Evolutionary conservation across 1,284 basidiomycete species (phyloP).

Genomic region (Leucoagaricus sp.): DNA sequence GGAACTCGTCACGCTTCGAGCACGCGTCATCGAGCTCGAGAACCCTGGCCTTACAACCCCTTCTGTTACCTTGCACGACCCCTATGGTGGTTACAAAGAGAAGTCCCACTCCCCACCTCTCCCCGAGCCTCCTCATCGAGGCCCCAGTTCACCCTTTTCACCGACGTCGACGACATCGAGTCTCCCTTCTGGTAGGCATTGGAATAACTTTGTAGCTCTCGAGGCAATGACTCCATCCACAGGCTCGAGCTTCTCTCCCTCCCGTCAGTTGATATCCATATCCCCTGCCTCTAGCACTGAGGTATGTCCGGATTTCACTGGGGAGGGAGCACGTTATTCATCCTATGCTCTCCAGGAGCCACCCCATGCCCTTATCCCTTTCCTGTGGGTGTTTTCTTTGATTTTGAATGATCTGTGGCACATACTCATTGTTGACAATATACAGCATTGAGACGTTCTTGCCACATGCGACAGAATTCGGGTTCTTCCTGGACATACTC

Average conservation of each 20-base stretch:
- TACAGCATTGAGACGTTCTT: slow-evolving; percentile 44
- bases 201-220: slow-evolving; percentile 35
- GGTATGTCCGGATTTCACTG: slow-evolving; percentile 25
- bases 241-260: slow-evolving; percentile 40
- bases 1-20: slow-evolving; percentile 41
- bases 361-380: slow-evolving; percentile 34
- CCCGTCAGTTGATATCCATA: slow-evolving; percentile 28
- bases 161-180: slow-evolving; percentile 42
- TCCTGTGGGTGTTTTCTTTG: slow-evolving; percentile 33
- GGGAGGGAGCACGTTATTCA: slow-evolving; percentile 1
- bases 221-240: slow-evolving; percentile 38
- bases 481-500: slow-evolving; percentile 48
- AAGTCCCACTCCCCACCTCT: slow-evolving; percentile 33
- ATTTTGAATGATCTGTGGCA: slow-evolving; percentile 5
- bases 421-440: slow-evolving; percentile 3
- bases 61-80: slow-evolving; percentile 45
- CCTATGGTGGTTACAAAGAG: slow-evolving; percentile 36
- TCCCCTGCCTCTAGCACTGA: slow-evolving; percentile 36
- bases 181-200: slow-evolving; percentile 41
- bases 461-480: slow-evolving; percentile 43
- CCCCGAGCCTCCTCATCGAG: slow-evolving; percentile 31
- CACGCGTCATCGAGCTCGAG: slow-evolving; percentile 45
- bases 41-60: slow-evolving; percentile 44
- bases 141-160: slow-evolving; percentile 40
- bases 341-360: slow-evolving; percentile 33